A percentile compares a stretch with the other conserved stretches of the same genome.
phyloP scores from a whole-genome alignment of 331 rosid genomes.

The Ulmus americana region DNA sequence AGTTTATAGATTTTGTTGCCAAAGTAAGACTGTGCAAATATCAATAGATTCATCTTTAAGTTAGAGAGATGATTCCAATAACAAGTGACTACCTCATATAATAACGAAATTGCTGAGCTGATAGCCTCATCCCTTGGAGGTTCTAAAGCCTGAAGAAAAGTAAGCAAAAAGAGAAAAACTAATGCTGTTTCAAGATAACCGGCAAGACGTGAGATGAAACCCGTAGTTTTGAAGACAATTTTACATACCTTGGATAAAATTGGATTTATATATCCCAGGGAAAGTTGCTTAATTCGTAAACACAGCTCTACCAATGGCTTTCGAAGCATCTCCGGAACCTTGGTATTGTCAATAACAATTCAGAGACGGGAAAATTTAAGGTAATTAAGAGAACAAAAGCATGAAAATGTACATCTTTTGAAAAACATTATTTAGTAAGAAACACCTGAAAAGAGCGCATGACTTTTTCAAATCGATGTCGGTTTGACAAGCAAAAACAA shows the following conservation, averaged over 20 bases:
- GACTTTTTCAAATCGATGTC: constrained; percentile 75
- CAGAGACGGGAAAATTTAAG: constrained; percentile 6
- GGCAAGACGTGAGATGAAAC: constrained; percentile 2
- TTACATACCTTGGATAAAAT: constrained; percentile 60
- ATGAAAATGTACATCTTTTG: constrained; percentile 1
- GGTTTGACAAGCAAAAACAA: constrained; percentile 81
- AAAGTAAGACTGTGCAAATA: not conserved
- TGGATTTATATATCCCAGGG: constrained; percentile 72
- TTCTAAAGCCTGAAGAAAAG: constrained; percentile 68
- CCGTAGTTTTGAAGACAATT: constrained; percentile 13
- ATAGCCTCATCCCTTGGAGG: constrained; percentile 93
- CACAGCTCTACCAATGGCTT: constrained; percentile 94
- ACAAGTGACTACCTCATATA: constrained; percentile 60
- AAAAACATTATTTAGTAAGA: constrained; percentile 14
- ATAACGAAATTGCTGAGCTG: constrained; percentile 67
- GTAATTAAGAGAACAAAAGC: constrained; percentile 11
- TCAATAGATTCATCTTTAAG: constrained; percentile 2
- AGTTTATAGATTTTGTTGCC: not conserved
- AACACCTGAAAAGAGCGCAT: constrained; percentile 91
- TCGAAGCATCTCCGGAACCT: constrained; percentile 98
- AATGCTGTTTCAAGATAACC: too few relatives aligned
- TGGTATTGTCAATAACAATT: constrained; percentile 19
- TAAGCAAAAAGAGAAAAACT: constrained; percentile 14
- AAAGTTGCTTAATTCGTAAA: constrained; percentile 76
- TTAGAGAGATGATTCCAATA: constrained; percentile 6